phyloP scores from a whole-genome alignment of 2,329 filamentous ascomycete genomes.

The Tolypocladium endophyticum region DNA sequence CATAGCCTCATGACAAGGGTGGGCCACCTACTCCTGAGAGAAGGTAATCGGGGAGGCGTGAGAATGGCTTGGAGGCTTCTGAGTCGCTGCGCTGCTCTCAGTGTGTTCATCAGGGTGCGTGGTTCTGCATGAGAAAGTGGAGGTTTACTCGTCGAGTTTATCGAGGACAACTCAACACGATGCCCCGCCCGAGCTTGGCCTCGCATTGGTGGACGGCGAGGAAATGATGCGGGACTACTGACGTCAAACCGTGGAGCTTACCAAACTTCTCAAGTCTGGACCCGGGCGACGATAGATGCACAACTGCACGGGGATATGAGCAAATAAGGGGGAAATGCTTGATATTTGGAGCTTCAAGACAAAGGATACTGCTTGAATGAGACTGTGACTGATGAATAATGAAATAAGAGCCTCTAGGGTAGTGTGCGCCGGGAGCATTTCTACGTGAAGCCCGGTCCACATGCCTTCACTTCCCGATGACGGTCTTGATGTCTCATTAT shows the following conservation, averaged over 20 bases:
- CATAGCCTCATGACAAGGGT: background rate
- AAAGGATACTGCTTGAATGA: background rate
- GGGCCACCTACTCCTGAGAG: background rate
- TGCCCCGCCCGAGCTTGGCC: background rate
- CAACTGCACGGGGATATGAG: background rate
- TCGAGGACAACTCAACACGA: too few relatives aligned
- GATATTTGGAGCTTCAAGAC: too few relatives aligned
- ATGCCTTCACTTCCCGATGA: background rate
- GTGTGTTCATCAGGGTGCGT: constrained; percentile 11
- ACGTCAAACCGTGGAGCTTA: background rate
- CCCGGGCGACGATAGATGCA: background rate
- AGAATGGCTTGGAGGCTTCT: constrained; percentile 11
- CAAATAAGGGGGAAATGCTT: background rate
- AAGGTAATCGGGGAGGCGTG: constrained; percentile 2
- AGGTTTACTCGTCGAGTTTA: background rate
- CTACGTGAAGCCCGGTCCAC: background rate
- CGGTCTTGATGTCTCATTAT: background rate
- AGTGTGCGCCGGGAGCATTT: background rate
- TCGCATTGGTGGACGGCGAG: background rate
- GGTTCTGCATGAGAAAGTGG: background rate
- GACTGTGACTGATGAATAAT: background rate
- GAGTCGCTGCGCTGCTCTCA: constrained; percentile 14
- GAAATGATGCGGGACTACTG: background rate
- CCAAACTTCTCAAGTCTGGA: background rate
- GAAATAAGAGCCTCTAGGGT: background rate